phyloP scores from a whole-genome alignment of 768 basidiomycete species.

The Collybia mongolica region DNA sequence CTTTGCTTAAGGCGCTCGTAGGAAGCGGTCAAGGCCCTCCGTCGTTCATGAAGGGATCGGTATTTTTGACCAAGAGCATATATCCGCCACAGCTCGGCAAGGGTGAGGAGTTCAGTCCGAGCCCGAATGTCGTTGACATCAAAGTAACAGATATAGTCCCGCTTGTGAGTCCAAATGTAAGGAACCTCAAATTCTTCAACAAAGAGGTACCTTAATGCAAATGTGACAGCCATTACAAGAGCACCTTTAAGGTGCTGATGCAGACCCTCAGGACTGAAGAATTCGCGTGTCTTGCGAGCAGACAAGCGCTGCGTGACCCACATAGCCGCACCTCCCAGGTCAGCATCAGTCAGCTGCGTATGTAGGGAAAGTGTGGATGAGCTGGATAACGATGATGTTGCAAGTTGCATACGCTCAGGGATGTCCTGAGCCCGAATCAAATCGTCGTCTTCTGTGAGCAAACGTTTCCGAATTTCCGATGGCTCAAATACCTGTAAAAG shows the following conservation, averaged over 20 bases:
- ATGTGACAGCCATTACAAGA: conserved; percentile 77
- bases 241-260: conserved; percentile 60
- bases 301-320: conserved; percentile 88
- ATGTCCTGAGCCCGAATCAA: conserved; percentile 86
- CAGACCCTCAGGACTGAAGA: conserved; percentile 64
- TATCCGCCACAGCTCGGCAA: conserved; percentile 89
- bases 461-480: conserved; percentile 85
- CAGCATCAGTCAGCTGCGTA: conserved; percentile 64
- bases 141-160: conserved; percentile 86
- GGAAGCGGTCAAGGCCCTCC: conserved; percentile 55
- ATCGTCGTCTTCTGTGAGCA: conserved; percentile 93
- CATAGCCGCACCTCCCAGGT: conserved; percentile 76
- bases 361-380: conserved; percentile 60
- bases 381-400: conserved; percentile 77
- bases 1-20: conserved; percentile 67
- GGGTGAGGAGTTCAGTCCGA: conserved; percentile 69
- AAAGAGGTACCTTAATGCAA: conserved; percentile 80
- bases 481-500: conserved; percentile 88
- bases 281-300: conserved; percentile 66
- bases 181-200: conserved; percentile 91
- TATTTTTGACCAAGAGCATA: conserved; percentile 88
- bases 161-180: conserved; percentile 91
- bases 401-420: conserved; percentile 94
- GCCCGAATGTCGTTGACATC: conserved; percentile 62
- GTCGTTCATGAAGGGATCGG: conserved; percentile 79